Percentiles rank a stretch among this genome's conserved stretches.
These are phyloP conservation scores for Colletotrichum sansevieriae DNA, from an alignment of 2,329 filamentous ascomycete species.

Conservation along the genomic window DNA sequence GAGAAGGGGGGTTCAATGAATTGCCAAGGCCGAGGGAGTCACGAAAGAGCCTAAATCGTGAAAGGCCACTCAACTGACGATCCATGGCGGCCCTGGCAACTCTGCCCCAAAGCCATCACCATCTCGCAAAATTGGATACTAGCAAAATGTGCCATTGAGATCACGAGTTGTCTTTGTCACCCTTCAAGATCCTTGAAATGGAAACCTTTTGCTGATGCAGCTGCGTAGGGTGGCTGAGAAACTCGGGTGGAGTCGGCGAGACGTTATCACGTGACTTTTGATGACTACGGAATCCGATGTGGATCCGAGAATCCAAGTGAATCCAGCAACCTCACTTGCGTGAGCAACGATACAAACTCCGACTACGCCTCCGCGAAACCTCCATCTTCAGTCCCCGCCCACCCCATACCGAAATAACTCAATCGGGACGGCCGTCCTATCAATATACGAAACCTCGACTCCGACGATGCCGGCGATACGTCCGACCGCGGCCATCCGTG, in stretches of 20 bases:
- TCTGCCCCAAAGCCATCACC: neutral
- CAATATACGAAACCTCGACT: neutral
- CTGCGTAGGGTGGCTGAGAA: neutral
- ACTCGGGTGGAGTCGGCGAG: constrained; percentile 30
- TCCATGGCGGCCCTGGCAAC: constrained; percentile 1
- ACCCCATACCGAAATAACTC: constrained; percentile 30
- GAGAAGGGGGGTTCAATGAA: neutral
- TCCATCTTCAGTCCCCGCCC: constrained; percentile 10
- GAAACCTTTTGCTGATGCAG: too few species aligned
- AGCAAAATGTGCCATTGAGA: neutral
- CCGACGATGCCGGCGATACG: constrained; percentile 42
- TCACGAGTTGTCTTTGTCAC: neutral
- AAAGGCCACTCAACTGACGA: neutral
- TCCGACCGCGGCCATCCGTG: constrained; percentile 42
- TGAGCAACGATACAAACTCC: constrained; percentile 38
- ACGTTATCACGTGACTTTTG: neutral
- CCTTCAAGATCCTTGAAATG: neutral
- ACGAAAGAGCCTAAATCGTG: neutral
- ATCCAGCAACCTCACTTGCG: constrained; percentile 36
- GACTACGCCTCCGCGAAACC: constrained; percentile 31
- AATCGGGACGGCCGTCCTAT: constrained; percentile 24
- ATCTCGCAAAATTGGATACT: constrained; percentile 1
- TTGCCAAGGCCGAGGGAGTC: neutral
- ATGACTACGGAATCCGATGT: constrained; percentile 34
- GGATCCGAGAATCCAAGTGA: constrained; percentile 40